A percentile compares a stretch with the other conserved stretches of the same genome.
Conservation (phyloP, 2,329 filamentous ascomycete species). For the Calonectria henricotiae region DNA sequence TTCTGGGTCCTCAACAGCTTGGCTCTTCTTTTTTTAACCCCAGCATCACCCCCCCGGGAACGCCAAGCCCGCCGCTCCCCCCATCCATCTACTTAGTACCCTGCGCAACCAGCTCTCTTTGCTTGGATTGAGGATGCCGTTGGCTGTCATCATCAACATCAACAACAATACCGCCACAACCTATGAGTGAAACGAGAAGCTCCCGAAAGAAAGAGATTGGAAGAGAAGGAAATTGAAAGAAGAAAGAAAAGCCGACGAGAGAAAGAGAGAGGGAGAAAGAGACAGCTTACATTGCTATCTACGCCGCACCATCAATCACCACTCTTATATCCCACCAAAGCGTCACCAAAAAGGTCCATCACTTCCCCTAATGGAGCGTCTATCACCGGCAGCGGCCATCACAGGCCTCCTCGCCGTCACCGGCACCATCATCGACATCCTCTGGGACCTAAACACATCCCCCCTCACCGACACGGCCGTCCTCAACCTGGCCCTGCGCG, state of each 20-base stretch:
- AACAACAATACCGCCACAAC: neutral
- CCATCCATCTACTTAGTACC: neutral
- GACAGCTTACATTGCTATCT: conserved; percentile 7
- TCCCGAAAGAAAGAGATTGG: neutral
- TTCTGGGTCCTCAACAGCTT: conserved; percentile 24
- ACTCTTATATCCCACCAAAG: neutral
- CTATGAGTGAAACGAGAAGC: neutral
- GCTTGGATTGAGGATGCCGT: conserved; percentile 28
- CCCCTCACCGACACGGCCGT: conserved; percentile 51
- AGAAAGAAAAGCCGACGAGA: neutral
- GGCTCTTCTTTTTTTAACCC: conserved; percentile 27
- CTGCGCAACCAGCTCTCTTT: neutral
- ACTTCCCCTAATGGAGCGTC: conserved; percentile 42
- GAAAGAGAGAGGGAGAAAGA: conserved; percentile 10
- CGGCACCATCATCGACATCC: conserved; percentile 56
- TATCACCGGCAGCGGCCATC: conserved; percentile 59
- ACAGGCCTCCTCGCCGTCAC: conserved; percentile 58
- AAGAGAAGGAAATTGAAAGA: conserved; percentile 28
- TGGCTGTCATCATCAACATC: neutral
- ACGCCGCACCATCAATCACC: conserved; percentile 10
- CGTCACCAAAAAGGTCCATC: neutral
- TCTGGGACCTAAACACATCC: conserved; percentile 57
- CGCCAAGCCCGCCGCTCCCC: conserved; percentile 29
- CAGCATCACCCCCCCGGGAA: conserved; percentile 27
- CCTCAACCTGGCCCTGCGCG: conserved; percentile 56